Conservation (phyloP, 148 eudicot genomes). For the Pharnaceum exiguum region DNA sequence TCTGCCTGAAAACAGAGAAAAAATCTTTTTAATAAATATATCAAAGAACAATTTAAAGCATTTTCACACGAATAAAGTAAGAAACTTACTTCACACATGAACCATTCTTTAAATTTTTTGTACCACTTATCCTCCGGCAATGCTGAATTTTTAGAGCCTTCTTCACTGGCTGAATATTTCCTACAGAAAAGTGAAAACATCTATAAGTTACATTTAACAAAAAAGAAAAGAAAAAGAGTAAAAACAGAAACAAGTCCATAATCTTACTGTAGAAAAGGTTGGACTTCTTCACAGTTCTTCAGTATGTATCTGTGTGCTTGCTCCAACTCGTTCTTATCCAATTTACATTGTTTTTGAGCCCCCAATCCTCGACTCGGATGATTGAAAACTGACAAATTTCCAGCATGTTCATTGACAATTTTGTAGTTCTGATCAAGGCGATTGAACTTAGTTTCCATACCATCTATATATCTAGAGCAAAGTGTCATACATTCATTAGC, state of each 20-base stretch:
- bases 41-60: no score
- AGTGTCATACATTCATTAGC: slow-evolving; percentile 19
- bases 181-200: not conserved
- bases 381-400: not conserved
- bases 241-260: not conserved
- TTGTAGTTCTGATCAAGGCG: not conserved
- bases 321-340: slow-evolving; percentile 2
- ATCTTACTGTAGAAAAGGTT: not conserved
- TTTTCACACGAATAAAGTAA: no score
- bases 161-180: not conserved
- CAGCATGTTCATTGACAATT: not conserved
- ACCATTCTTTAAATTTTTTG: no score
- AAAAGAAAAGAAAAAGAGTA: not conserved
- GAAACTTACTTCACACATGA: no score
- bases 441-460: slow-evolving; percentile 8
- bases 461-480: slow-evolving; percentile 14
- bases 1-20: no score
- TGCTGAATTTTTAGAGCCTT: not conserved
- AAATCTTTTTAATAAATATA: no score
- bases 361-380: slow-evolving; percentile 8
- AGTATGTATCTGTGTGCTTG: slow-evolving; percentile 8
- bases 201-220: not conserved
- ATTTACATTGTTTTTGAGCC: not conserved
- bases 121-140: not conserved
- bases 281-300: slow-evolving; percentile 12